phyloP scores from a whole-genome alignment of 306 rosid genomes.

The Prunus padus region DNA sequence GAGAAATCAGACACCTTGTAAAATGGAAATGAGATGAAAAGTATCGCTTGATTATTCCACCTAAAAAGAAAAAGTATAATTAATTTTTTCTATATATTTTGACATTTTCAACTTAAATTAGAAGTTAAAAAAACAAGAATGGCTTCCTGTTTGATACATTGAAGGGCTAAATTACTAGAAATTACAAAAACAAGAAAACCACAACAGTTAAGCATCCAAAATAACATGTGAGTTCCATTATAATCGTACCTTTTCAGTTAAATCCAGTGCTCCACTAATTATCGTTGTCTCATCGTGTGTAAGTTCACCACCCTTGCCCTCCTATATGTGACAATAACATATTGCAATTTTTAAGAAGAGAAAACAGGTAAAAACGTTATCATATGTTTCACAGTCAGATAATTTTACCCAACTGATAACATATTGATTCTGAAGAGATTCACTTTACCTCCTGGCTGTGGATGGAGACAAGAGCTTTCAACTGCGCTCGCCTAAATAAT shows the following conservation, averaged over 20 bases:
- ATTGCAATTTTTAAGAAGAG: neutral
- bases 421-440: conserved; percentile 12
- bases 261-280: conserved; percentile 92
- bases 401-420: conserved; percentile 13
- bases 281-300: conserved; percentile 94
- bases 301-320: conserved; percentile 98
- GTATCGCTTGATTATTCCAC: neutral
- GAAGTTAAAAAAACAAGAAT: neutral
- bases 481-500: conserved; percentile 86
- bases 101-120: neutral
- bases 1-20: no score
- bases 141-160: neutral
- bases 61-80: neutral
- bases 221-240: neutral
- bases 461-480: conserved; percentile 91
- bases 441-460: conserved; percentile 80
- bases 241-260: conserved; percentile 76
- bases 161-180: neutral
- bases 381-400: neutral
- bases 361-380: conserved; percentile 1
- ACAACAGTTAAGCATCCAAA: conserved; percentile 18
- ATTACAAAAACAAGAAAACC: neutral
- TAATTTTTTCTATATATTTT: neutral
- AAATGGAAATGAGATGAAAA: neutral
- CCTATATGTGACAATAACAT: conserved; percentile 45